A percentile compares a stretch with the other conserved stretches of the same genome.
Conservation (phyloP, 495 filamentous ascomycete species). For the Trichocladium antarcticum region DNA sequence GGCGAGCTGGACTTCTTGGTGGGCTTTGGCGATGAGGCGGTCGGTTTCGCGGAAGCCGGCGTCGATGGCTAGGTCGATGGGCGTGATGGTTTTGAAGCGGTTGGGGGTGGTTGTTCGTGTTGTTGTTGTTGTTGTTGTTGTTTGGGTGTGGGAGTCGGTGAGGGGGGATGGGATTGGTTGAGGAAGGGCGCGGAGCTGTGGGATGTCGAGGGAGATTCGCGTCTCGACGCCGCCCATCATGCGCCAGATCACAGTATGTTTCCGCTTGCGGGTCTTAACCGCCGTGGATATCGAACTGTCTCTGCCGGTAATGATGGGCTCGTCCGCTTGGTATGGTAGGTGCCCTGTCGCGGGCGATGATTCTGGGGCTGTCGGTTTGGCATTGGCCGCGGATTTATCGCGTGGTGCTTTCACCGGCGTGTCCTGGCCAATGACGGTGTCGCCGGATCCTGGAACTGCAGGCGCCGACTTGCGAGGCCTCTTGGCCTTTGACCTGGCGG, state of each 20-base stretch:
- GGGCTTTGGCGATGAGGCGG: conserved; percentile 13
- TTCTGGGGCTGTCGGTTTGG: background rate
- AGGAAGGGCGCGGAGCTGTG: background rate
- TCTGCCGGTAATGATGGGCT: background rate
- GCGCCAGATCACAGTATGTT: conserved; percentile 25
- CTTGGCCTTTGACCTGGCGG: conserved; percentile 16
- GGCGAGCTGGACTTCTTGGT: background rate
- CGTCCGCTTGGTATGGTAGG: background rate
- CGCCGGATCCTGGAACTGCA: conserved; percentile 6
- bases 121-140: too few relatives aligned
- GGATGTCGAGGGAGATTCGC: conserved; percentile 8
- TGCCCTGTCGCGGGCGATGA: background rate
- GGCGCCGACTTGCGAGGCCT: conserved; percentile 23
- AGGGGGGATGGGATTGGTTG: background rate
- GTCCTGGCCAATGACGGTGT: background rate
- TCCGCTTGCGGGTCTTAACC: conserved; percentile 35
- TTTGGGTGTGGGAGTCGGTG: background rate
- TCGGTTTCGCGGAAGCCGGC: conserved; percentile 18
- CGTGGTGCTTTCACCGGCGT: background rate
- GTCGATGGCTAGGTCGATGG: background rate
- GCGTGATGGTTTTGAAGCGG: background rate
- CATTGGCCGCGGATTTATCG: too few relatives aligned
- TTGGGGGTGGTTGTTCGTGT: too few relatives aligned
- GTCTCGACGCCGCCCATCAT: conserved; percentile 32
- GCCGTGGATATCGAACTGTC: conserved; percentile 27